phyloP scores from a whole-genome alignment of 164 flowering plant species.

The Berberis thunbergii region DNA sequence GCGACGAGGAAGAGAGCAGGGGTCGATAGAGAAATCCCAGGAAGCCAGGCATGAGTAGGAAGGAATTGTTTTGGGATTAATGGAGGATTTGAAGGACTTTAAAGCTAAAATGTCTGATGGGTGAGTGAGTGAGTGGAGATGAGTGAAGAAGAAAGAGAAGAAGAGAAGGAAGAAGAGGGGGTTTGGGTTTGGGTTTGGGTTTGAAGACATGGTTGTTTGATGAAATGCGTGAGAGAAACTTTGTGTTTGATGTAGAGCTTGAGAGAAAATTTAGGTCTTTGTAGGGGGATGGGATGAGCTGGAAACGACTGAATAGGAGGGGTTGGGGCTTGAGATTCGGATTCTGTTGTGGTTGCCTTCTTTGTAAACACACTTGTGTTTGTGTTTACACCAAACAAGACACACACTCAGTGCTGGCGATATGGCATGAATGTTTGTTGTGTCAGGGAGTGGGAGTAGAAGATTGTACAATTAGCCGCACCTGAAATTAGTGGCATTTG shows the following conservation, averaged over 20 bases:
- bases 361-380: too few relatives aligned
- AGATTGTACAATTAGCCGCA: too few relatives aligned
- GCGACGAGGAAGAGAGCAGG: slow-evolving; percentile 48
- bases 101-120: slow-evolving; percentile 48
- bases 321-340: too few relatives aligned
- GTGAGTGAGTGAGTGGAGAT: slow-evolving; percentile 24
- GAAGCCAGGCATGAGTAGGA: slow-evolving; percentile 56
- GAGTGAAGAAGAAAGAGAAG: not conserved
- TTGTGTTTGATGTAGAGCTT: not conserved
- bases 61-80: slow-evolving; percentile 38
- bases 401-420: too few relatives aligned
- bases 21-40: slow-evolving; percentile 64
- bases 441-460: too few relatives aligned
- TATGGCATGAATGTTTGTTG: too few relatives aligned
- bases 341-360: too few relatives aligned
- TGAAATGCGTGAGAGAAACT: not conserved
- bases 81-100: slow-evolving; percentile 37
- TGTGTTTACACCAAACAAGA: too few relatives aligned
- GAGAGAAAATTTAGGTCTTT: too few relatives aligned
- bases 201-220: not conserved
- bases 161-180: slow-evolving; percentile 1
- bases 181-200: not conserved
- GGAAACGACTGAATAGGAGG: too few relatives aligned
- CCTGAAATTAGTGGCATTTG: too few relatives aligned
- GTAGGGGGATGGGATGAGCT: too few relatives aligned